Percentiles rank a stretch among this genome's conserved stretches.
phyloP scores from a whole-genome alignment of 495 filamentous ascomycete genomes.

The Penicillium cinerascens region DNA sequence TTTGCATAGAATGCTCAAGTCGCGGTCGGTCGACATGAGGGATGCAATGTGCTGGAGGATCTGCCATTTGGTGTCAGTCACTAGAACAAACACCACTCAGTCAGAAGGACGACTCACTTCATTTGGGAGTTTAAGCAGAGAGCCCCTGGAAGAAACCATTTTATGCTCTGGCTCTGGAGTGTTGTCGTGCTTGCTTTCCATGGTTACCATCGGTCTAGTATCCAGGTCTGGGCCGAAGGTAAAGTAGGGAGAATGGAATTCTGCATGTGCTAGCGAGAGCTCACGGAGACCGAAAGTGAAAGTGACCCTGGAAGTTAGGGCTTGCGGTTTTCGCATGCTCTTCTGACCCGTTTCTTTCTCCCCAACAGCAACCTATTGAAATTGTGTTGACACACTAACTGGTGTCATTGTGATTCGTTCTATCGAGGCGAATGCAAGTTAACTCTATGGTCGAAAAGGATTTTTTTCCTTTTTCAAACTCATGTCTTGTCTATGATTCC shows the following conservation, averaged over 20 bases:
- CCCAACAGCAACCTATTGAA: no score
- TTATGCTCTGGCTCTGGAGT: background rate
- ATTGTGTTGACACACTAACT: no score
- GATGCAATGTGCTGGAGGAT: conserved; percentile 39
- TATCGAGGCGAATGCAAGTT: no score
- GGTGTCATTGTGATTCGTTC: no score
- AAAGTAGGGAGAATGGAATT: background rate
- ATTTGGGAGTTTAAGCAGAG: conserved; percentile 21
- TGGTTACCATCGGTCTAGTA: background rate
- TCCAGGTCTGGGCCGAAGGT: background rate
- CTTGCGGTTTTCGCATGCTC: no score
- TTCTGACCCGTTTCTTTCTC: no score
- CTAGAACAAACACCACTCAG: background rate
- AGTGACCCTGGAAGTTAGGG: no score
- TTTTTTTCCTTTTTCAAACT: no score
- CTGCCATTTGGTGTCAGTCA: conserved; percentile 14
- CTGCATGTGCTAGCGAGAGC: no score
- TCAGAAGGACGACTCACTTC: conserved; percentile 15
- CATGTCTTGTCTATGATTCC: background rate
- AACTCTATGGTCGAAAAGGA: no score
- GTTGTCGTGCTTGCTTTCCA: no score
- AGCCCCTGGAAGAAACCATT: background rate
- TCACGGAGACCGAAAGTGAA: no score
- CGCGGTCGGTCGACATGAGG: conserved; percentile 28
- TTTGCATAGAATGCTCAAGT: conserved; percentile 28